Evolutionary conservation across 2,329 filamentous ascomycete genomes (phyloP), one percentile per base, ranked within the genome.

Genomic region (Xenoacremonium recifei): DNA sequence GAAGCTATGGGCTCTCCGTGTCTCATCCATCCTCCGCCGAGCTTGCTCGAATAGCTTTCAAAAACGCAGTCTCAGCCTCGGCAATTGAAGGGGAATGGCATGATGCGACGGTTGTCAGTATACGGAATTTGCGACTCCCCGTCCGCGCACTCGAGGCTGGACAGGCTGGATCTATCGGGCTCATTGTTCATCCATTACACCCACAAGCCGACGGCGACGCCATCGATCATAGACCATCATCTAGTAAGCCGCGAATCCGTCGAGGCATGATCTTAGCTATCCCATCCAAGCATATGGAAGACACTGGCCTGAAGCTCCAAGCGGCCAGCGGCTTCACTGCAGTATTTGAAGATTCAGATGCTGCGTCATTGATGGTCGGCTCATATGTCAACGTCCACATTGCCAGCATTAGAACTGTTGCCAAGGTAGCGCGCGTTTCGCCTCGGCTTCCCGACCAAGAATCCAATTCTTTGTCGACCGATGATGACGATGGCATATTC

Each of bases 91-190:
- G 75, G 13, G 84, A 89, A 64, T 97, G 92, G 92, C 82, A 88
- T 48, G 75, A 76, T 18, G 89, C 92, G 5, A 83, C 79, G 32
- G 82, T 97, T 39, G 84, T 88, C 33, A 97, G 91, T 54, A 84
- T 96, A 32, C 85, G 92, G 17, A 95, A 96, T 54, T 72, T 99
- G 7, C 82, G 92, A 5, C 72, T 96, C 3, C 89, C 92, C 0
- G 90, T 96, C 0, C 80, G 82, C 35, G 80, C 77, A 1, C 75
- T 97, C 6, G 76, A 84, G 37, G 76, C 84, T 13, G 89, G 89
- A 9, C 92, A 99, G 65, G 90, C 92, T 5, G 93, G 92, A 1
- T 96, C 91, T 0, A 78, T 99, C 40, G 92, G 91, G 0, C 72
- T 97, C 37, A 76, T 85, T 3, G 75, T 85, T n/a, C 70, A 77